These are phyloP conservation scores for Podosphaera leucotricha DNA, from an alignment of 2,329 filamentous ascomycete genomes.

Conservation along the genomic window DNA sequence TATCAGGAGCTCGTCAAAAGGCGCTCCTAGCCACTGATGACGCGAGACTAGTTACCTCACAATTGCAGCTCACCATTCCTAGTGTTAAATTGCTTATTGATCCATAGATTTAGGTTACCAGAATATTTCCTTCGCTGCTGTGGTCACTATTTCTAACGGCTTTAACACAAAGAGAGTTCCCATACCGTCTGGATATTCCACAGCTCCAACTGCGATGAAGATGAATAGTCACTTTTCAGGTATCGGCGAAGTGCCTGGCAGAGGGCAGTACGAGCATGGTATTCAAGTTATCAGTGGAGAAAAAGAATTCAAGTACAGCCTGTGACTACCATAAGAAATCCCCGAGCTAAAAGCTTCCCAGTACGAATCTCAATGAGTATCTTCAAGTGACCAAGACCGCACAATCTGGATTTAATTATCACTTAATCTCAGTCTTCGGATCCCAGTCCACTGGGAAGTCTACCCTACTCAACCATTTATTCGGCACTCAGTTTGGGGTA, in stretches of 20 bases:
- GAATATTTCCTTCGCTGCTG: too few relatives aligned
- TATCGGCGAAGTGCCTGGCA: slow-evolving; percentile 39
- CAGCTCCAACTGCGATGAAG: slow-evolving; percentile 16
- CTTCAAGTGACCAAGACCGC: slow-evolving; percentile 58
- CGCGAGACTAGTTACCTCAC: too few relatives aligned
- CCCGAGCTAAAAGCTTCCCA: slow-evolving; percentile 18
- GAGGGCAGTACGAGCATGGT: slow-evolving; percentile 64
- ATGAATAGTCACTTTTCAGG: slow-evolving; percentile 69
- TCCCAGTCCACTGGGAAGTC: slow-evolving; percentile 98
- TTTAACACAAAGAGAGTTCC: slow-evolving; percentile 11
- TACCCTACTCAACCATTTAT: slow-evolving; percentile 84
- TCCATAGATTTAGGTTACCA: too few relatives aligned
- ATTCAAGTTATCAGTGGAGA: slow-evolving; percentile 93
- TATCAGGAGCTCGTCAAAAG: too few relatives aligned
- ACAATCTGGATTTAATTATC: slow-evolving; percentile 91
- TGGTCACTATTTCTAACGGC: slow-evolving; percentile 11
- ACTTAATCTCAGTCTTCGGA: slow-evolving; percentile 95
- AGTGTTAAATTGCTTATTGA: too few relatives aligned
- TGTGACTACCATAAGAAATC: background rate
- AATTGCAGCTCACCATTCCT: too few relatives aligned
- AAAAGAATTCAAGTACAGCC: slow-evolving; percentile 78
- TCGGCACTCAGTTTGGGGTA: slow-evolving; percentile 87
- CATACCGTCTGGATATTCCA: slow-evolving; percentile 12
- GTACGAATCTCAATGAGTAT: slow-evolving; percentile 58
- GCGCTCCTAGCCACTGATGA: too few relatives aligned